These are phyloP conservation scores for Kingdonia uniflora DNA, from an alignment of 164 flowering plant species.

Conservation along the genomic window DNA sequence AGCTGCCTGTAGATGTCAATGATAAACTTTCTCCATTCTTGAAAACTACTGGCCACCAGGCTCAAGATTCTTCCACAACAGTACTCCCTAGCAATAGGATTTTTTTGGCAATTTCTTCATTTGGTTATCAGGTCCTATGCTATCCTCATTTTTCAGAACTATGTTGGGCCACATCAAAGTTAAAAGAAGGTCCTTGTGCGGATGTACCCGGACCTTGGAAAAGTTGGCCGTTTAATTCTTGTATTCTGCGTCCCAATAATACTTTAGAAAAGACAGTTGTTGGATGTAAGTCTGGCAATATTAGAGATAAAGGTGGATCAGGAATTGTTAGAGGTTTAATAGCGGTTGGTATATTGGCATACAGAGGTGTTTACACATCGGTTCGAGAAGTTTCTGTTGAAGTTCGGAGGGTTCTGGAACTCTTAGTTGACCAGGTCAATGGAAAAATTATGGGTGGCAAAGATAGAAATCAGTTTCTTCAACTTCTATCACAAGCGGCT, in stretches of 20 bases:
- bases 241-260: constrained; percentile 54
- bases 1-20: constrained; percentile 1
- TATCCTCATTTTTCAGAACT: constrained; percentile 97
- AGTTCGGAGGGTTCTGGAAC: constrained; percentile 73
- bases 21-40: not conserved
- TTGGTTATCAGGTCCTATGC: constrained; percentile 83
- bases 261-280: constrained; percentile 28
- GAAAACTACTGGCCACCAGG: constrained; percentile 3
- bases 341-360: constrained; percentile 91
- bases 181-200: constrained; percentile 83
- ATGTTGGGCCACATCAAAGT: constrained; percentile 94
- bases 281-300: constrained; percentile 25
- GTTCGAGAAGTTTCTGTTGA: constrained; percentile 60
- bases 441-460: constrained; percentile 58
- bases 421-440: constrained; percentile 52
- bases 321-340: constrained; percentile 71
- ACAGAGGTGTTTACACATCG: constrained; percentile 65
- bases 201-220: constrained; percentile 76
- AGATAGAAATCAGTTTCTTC: constrained; percentile 53
- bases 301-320: constrained; percentile 37
- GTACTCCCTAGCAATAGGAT: constrained; percentile 19
- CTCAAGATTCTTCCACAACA: constrained; percentile 21
- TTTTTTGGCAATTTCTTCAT: constrained; percentile 51
- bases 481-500: constrained; percentile 87
- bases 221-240: constrained; percentile 97